These are phyloP conservation scores for Tylopilus sp. DNA, from an alignment of 1,284 basidiomycete species.

Conservation along the genomic window DNA sequence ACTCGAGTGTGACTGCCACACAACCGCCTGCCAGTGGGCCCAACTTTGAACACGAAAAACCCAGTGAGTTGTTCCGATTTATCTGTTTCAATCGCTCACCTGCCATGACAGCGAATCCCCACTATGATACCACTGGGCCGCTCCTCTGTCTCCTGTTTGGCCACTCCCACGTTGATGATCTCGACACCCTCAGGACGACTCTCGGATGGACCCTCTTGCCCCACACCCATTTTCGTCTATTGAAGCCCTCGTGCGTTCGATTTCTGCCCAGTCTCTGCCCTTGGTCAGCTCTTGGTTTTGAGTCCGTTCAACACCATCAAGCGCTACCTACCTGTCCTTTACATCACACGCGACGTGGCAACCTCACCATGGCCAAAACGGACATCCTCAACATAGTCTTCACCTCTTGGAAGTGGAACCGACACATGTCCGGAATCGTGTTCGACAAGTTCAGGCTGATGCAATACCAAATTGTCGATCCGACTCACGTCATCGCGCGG, in stretches of 20 bases:
- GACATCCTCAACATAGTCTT: conserved; percentile 81
- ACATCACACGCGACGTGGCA: conserved; percentile 49
- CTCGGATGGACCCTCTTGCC: conserved; percentile 66
- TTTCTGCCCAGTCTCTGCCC: conserved; percentile 90
- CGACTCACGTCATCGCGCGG: conserved; percentile 91
- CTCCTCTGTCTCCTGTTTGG: conserved; percentile 86
- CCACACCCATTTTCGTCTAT: conserved; percentile 60
- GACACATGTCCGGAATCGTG: conserved; percentile 90
- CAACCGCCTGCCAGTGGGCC: conserved; percentile 90
- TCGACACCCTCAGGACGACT: conserved; percentile 75
- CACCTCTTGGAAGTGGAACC: conserved; percentile 84
- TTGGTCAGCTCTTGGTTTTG: conserved; percentile 93
- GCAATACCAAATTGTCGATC: conserved; percentile 98
- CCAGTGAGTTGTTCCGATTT: conserved; percentile 55
- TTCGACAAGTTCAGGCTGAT: conserved; percentile 98
- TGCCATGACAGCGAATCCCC: conserved; percentile 67
- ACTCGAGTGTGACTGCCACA: conserved; percentile 73
- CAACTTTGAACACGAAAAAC: conserved; percentile 86
- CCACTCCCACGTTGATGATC: conserved; percentile 80
- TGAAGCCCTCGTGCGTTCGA: conserved; percentile 77
- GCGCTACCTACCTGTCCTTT: conserved; percentile 91
- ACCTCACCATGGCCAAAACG: conserved; percentile 68
- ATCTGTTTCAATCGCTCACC: conserved; percentile 1
- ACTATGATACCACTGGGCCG: conserved; percentile 85
- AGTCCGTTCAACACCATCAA: conserved; percentile 99